Percentiles rank a stretch among this genome's conserved stretches.
These are phyloP conservation scores for Tremellales sp. DNA, from an alignment of 1,284 basidiomycete genomes.

Conservation along the genomic window DNA sequence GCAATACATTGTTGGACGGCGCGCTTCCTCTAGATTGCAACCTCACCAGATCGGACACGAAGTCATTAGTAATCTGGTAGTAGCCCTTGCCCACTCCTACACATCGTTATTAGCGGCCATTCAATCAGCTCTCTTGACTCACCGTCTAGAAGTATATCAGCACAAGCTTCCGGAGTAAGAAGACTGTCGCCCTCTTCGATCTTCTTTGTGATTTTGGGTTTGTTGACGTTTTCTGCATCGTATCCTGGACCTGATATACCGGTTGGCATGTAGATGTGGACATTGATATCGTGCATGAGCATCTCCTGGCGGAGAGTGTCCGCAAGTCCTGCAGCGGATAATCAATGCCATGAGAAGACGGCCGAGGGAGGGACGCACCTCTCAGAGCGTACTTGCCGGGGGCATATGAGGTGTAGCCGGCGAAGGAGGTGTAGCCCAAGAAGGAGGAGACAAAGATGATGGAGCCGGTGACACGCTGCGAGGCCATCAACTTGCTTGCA, in stretches of 20 bases:
- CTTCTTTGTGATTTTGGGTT: slow-evolving; percentile 72
- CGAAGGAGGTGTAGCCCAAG: slow-evolving; percentile 73
- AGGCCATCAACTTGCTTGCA: slow-evolving; percentile 67
- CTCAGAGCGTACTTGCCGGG: slow-evolving; percentile 86
- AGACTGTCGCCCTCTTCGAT: slow-evolving; percentile 77
- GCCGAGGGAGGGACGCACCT: slow-evolving; percentile 53
- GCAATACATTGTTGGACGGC: slow-evolving; percentile 59
- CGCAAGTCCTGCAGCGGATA: slow-evolving; percentile 62
- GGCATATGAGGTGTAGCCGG: slow-evolving; percentile 81
- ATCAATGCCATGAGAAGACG: neutral
- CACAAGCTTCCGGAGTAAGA: slow-evolving; percentile 64
- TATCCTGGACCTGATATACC: slow-evolving; percentile 81
- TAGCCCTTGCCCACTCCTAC: slow-evolving; percentile 67
- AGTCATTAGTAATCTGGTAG: slow-evolving; percentile 71
- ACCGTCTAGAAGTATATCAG: slow-evolving; percentile 63
- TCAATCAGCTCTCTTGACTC: neutral
- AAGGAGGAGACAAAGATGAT: slow-evolving; percentile 79
- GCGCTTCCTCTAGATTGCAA: slow-evolving; percentile 64
- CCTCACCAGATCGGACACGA: slow-evolving; percentile 66
- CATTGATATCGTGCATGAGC: slow-evolving; percentile 62
- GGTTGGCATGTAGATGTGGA: slow-evolving; percentile 82
- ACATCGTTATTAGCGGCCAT: slow-evolving; percentile 5
- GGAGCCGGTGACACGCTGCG: slow-evolving; percentile 57
- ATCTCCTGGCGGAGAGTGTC: slow-evolving; percentile 82
- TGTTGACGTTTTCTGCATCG: slow-evolving; percentile 73